Base-by-base conservation (phyloP, 1,139 yeast species). In the Yamadazyma triangularis region DNA sequence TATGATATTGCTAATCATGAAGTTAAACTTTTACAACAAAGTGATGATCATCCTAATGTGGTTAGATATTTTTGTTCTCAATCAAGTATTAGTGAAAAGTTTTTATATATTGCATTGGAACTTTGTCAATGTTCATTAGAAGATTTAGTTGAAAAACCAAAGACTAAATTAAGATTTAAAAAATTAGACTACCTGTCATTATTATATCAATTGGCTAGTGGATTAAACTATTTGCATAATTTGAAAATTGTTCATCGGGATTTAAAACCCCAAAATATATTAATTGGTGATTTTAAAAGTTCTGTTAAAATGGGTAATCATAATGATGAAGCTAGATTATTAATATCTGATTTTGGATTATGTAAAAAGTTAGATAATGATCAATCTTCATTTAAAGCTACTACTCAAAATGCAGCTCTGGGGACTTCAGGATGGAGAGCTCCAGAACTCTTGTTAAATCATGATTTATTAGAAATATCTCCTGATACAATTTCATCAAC, bases 341-440 rank as follows among this genome's bases (percentile, higher is more conserved):
- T 93, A 30, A 88, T 91, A 18, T 88, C 96, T 1, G 99, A 91
- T 56, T 93, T 91, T 62, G 99, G 99, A 0, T 70, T 91, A 15
- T 91, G 98, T 56, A 89, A 91, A 51, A 85, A 84, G 50, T 61
- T 91, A 32, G 98, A 91, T 40, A 77, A 79, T 12, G 97, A 88
- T 45, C 96, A 91, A 55, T 84, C 95, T 2, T 86, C 96, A 6
- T 91, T 91, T 54, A 73, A 91, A 41, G 95, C 96, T 0, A 89
- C 96, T 1, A 80, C 91, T 1, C 88, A 88, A 19, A 83, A 87
- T 48, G 94, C 95, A 8, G 95, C 96, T 0, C 65, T 64, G 45
- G 99, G 99, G 2, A 91, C 98, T 0, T 77, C 91, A 6, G 99
- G 99, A 2, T 91, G 98, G 98, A 73, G 97, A 45, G 97, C 98